Percentiles rank a stretch among this genome's conserved stretches.
phyloP scores from a whole-genome alignment of 2,329 filamentous ascomycete species.

The Trichoderma semiorbis region DNA sequence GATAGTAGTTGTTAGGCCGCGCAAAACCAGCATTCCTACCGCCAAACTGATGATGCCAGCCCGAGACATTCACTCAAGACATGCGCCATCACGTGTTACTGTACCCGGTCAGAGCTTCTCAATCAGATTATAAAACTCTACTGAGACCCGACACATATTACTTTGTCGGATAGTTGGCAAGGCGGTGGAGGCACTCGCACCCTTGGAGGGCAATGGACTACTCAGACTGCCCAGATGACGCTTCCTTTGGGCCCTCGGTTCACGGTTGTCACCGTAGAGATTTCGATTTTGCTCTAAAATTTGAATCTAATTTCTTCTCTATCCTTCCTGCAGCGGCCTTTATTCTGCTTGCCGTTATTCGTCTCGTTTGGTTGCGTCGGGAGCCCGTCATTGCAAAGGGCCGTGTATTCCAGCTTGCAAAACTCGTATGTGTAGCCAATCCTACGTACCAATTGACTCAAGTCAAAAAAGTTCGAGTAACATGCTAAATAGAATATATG shows the following conservation, averaged over 20 bases:
- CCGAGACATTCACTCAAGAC: background rate
- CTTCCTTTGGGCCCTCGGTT: conserved; percentile 43
- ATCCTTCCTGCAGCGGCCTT: conserved; percentile 42
- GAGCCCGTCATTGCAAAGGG: conserved; percentile 36
- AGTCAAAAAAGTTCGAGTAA: background rate
- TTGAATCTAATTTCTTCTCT: conserved; percentile 46
- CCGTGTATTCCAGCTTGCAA: conserved; percentile 31
- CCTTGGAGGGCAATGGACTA: conserved; percentile 15
- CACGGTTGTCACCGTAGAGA: conserved; percentile 41
- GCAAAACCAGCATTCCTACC: background rate
- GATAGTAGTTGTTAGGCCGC: background rate
- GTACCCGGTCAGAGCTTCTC: conserved; percentile 33
- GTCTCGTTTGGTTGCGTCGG: conserved; percentile 32
- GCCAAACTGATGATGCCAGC: background rate
- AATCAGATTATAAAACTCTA: background rate
- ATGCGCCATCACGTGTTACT: background rate
- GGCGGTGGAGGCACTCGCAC: background rate
- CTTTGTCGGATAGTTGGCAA: background rate
- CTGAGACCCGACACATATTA: background rate
- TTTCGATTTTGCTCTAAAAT: conserved; percentile 50
- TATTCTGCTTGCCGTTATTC: conserved; percentile 32
- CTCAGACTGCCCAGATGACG: conserved; percentile 34
- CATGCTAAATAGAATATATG: background rate
- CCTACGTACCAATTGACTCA: background rate
- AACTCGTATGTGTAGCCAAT: conserved; percentile 27